Evolutionary conservation across 768 basidiomycete species (phyloP).

Genomic region (Boletus eberwhitei): DNA sequence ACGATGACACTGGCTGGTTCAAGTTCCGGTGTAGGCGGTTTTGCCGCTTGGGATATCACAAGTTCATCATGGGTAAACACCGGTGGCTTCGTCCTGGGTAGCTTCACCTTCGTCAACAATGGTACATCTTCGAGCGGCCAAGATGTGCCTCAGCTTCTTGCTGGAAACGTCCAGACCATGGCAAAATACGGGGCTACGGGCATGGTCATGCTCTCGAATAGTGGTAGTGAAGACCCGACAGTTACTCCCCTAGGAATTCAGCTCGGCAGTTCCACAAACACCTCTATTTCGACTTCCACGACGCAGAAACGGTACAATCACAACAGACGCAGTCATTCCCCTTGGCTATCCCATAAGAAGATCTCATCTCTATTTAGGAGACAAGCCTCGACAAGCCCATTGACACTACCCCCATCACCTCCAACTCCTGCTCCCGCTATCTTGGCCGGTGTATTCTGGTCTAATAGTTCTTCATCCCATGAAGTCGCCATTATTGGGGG

Average conservation of each 20-base stretch:
- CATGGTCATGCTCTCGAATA: constrained; percentile 74
- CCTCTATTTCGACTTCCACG: constrained; percentile 30
- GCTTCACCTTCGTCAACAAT: constrained; percentile 67
- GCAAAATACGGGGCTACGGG: constrained; percentile 72
- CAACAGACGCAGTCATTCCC: constrained; percentile 31
- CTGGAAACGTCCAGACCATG: constrained; percentile 59
- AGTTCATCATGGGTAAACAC: constrained; percentile 65
- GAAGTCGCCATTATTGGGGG: constrained; percentile 83
- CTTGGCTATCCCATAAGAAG: constrained; percentile 50
- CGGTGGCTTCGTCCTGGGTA: constrained; percentile 71
- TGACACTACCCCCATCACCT: constrained; percentile 53
- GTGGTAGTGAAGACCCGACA: constrained; percentile 49
- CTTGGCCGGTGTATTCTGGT: constrained; percentile 87
- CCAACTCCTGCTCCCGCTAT: constrained; percentile 73
- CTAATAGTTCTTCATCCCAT: constrained; percentile 62
- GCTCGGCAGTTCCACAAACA: constrained; percentile 42
- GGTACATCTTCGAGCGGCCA: constrained; percentile 47
- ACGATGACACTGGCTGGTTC: constrained; percentile 36
- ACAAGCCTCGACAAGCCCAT: constrained; percentile 46
- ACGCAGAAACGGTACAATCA: constrained; percentile 40
- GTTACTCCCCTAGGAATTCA: constrained; percentile 61
- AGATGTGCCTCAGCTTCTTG: constrained; percentile 54
- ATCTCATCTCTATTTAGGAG: constrained; percentile 44
- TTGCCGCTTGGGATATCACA: constrained; percentile 71
- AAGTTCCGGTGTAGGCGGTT: constrained; percentile 48